Evolutionary conservation across 2,329 filamentous ascomycete genomes (phyloP).

Genomic region (Trichoderma sp.): DNA sequence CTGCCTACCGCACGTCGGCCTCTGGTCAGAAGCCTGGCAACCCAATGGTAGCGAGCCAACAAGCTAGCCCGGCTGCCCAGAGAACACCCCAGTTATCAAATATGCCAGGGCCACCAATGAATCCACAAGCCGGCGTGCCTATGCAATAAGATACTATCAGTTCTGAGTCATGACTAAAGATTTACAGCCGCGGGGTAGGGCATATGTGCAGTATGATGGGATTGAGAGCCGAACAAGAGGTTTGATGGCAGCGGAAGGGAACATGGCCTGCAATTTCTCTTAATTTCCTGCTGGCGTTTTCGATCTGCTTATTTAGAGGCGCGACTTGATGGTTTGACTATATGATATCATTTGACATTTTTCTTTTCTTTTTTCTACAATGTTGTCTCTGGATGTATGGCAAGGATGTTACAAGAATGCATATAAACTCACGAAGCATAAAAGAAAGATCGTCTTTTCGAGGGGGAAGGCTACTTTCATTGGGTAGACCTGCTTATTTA

Average conservation of each 20-base stretch:
- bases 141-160: constrained; percentile 22
- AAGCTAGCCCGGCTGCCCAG: constrained; percentile 43
- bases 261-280: not conserved
- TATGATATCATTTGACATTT: constrained; percentile 23
- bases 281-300: constrained; percentile 20
- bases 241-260: not conserved
- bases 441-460: not conserved
- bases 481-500: not conserved
- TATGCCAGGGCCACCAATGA: constrained; percentile 40
- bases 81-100: constrained; percentile 44
- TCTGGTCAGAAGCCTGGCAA: constrained; percentile 39
- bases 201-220: not conserved
- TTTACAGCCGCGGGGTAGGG: not conserved
- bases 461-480: not conserved
- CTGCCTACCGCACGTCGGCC: constrained; percentile 43
- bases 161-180: not conserved
- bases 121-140: constrained; percentile 35
- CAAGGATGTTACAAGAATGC: constrained; percentile 1
- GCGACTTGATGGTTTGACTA: constrained; percentile 12
- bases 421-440: constrained; percentile 20
- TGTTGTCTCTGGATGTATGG: not conserved
- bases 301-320: constrained; percentile 9
- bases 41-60: constrained; percentile 36
- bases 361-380: not conserved
- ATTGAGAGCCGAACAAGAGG: not conserved